Conservation (phyloP, 2,329 filamentous ascomycete genomes). For the Stemphylium vesicarium region DNA sequence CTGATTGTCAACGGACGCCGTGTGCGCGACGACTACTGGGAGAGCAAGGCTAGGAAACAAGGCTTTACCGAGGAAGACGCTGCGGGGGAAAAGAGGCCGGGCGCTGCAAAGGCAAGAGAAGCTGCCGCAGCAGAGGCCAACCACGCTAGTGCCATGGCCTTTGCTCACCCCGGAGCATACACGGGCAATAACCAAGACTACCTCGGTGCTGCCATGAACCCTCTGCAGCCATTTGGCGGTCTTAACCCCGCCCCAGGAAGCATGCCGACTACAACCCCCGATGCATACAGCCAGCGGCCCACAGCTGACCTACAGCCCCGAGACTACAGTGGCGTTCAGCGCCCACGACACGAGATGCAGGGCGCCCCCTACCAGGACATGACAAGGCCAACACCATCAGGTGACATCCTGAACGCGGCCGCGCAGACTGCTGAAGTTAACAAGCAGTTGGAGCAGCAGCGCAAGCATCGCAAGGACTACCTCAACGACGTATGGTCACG, state of each 20-base stretch:
- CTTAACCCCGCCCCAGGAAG: constrained; percentile 73
- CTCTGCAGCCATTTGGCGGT: constrained; percentile 53
- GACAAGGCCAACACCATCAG: constrained; percentile 74
- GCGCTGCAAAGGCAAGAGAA: constrained; percentile 86
- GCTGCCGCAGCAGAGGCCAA: constrained; percentile 72
- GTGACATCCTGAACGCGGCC: constrained; percentile 84
- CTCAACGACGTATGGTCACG: constrained; percentile 82
- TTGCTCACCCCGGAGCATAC: constrained; percentile 37
- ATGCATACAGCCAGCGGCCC: constrained; percentile 74
- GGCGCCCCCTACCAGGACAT: constrained; percentile 85
- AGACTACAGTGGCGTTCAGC: constrained; percentile 83
- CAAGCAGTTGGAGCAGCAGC: constrained; percentile 79
- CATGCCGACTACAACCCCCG: constrained; percentile 72
- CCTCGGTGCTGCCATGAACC: constrained; percentile 37
- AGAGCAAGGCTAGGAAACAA: constrained; percentile 94
- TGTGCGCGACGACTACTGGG: constrained; percentile 98
- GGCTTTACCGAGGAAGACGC: constrained; percentile 97
- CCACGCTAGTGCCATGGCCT: constrained; percentile 58
- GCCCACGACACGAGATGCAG: constrained; percentile 86
- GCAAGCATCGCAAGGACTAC: constrained; percentile 78
- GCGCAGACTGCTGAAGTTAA: constrained; percentile 91
- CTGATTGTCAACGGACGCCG: constrained; percentile 88
- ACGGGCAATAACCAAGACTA: constrained; percentile 45
- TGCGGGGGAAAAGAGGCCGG: constrained; percentile 94
- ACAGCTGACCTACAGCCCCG: constrained; percentile 77